A percentile compares a stretch with the other conserved stretches of the same genome.
phyloP scores from a whole-genome alignment of 768 basidiomycete species.

The Dentipellis sp. region DNA sequence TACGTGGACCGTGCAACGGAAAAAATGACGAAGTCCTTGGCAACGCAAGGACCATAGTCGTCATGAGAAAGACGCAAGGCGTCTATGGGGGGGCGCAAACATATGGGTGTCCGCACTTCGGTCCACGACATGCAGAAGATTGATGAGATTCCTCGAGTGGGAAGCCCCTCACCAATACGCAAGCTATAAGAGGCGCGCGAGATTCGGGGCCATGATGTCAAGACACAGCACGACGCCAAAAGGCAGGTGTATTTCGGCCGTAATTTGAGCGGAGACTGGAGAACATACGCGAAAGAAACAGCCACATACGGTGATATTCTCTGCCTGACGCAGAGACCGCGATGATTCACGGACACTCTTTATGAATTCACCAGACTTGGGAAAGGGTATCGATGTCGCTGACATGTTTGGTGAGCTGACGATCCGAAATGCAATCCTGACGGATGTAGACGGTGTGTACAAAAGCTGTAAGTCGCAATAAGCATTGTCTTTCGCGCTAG shows the following conservation, averaged over 20 bases:
- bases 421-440: too few species aligned
- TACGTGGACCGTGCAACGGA: neutral
- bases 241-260: neutral
- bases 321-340: neutral
- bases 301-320: neutral
- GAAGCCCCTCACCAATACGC: neutral
- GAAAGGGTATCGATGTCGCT: neutral
- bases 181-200: neutral
- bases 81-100: neutral
- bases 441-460: too few species aligned
- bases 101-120: too few species aligned
- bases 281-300: neutral
- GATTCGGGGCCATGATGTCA: neutral
- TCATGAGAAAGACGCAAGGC: neutral
- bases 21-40: neutral
- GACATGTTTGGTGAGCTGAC: neutral
- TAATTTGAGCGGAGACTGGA: neutral
- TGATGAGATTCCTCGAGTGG: neutral
- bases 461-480: too few species aligned
- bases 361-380: neutral
- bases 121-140: too few species aligned
- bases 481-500: too few species aligned
- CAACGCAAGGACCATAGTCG: neutral
- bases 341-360: neutral
- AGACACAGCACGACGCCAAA: neutral